phyloP scores from a whole-genome alignment of 345 rosid genomes.

The Jatropha curcas region DNA sequence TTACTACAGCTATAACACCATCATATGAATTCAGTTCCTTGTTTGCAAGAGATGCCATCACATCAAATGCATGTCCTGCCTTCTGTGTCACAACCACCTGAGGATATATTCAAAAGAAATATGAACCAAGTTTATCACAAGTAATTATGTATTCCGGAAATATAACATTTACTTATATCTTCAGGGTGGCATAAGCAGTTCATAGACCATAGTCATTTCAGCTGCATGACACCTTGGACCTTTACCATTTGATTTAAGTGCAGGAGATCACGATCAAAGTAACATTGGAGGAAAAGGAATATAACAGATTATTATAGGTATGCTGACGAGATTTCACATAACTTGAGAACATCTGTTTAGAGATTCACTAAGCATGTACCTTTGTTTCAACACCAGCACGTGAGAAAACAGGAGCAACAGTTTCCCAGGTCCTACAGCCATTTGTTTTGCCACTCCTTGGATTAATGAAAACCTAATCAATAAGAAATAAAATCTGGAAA shows the following conservation, averaged over 20 bases:
- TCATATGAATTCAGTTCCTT: constrained; percentile 69
- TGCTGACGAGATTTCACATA: background rate
- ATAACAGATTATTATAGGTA: background rate
- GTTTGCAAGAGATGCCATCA: constrained; percentile 54
- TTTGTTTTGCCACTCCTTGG: constrained; percentile 86
- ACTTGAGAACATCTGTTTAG: background rate
- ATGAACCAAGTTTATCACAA: background rate
- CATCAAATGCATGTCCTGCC: constrained; percentile 87
- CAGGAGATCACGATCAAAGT: background rate
- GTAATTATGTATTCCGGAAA: background rate
- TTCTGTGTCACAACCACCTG: constrained; percentile 83
- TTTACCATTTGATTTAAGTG: background rate
- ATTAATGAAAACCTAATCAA: constrained; percentile 71
- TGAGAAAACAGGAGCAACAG: constrained; percentile 70
- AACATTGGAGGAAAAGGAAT: background rate
- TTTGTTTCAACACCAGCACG: constrained; percentile 67
- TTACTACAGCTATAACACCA: constrained; percentile 86
- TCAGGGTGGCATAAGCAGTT: background rate
- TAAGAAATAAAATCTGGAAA: constrained; percentile 22
- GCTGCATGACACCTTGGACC: background rate
- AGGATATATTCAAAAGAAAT: constrained; percentile 19
- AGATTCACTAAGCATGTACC: constrained; percentile 38
- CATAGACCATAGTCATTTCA: background rate
- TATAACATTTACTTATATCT: background rate
- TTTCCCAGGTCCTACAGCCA: constrained; percentile 73